Base-by-base conservation (phyloP, 768 basidiomycete species). In the Boletus speciosus region DNA sequence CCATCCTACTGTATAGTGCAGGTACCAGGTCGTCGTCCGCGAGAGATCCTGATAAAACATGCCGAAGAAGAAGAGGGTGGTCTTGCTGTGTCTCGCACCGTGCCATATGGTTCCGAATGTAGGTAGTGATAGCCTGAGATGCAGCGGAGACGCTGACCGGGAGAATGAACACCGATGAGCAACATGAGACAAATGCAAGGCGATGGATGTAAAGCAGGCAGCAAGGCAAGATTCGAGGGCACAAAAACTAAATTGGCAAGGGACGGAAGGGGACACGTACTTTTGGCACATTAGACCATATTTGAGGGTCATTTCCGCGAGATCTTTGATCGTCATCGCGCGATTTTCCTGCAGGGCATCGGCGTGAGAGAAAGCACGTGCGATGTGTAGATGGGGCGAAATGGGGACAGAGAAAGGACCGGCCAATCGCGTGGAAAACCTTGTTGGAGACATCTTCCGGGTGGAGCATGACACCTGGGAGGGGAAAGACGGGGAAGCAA, bases 261-360 rank as follows among this genome's bases (percentile, higher is more conserved):
- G 15, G 48, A 57, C 41, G 43, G 45, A 52, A 51, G 37, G 57
- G 47, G 47, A 50, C 56, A 78, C 80, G 58, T 59, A 91, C 88
- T 87, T 90, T 74, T 88, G 86, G 69, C 87, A 88, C 54, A 80
- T 74, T 19, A 90, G 76, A 47, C 88, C 88, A 62, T 76, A 80
- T 57, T 73, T 74, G 58, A 83, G 76, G 36, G 82, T 78, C 73
- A 84, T 81, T 61, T 90, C 86, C 32, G 89, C 84, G 50, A 91
- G 81, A 73, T 91, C 88, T 69, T 90, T 91, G 73, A 90, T 86
- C 39, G 88, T 90, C 84, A 90, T 87, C 44, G 88, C 88, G 46
- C 86, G 82, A 70, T 91, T 91, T 64, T 86, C 81, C 86, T 89
- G 52, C 21, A 39, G 11, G 37, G 56, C 27, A 36, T 39, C 12